phyloP scores from a whole-genome alignment of 1,284 basidiomycete genomes.

The Sanghuangporus baumii region DNA sequence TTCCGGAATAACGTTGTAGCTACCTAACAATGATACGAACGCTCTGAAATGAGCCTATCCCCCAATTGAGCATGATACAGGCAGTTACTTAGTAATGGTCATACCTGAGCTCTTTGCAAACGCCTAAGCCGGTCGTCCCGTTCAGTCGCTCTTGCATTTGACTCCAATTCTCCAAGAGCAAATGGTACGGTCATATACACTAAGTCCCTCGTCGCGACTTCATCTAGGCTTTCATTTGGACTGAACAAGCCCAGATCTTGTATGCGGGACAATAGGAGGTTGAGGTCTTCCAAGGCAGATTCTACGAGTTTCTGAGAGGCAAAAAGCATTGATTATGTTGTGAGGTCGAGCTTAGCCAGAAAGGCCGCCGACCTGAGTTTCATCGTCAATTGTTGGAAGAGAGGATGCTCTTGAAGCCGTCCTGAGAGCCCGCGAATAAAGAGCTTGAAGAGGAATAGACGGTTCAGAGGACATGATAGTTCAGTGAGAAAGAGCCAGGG shows the following conservation, averaged over 20 bases:
- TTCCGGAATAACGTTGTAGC: constrained; percentile 65
- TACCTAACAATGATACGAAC: constrained; percentile 57
- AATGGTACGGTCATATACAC: constrained; percentile 78
- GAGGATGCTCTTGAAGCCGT: constrained; percentile 38
- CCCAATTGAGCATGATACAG: constrained; percentile 19
- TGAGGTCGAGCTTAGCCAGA: not conserved
- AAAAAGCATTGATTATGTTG: not conserved
- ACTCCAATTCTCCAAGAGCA: constrained; percentile 67
- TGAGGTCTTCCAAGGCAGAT: constrained; percentile 48
- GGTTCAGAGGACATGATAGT: constrained; percentile 16
- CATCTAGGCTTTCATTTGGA: constrained; percentile 79
- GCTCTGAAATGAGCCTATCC: constrained; percentile 49
- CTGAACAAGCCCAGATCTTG: constrained; percentile 72
- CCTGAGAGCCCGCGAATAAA: constrained; percentile 40
- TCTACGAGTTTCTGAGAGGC: constrained; percentile 49
- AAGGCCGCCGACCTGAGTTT: constrained; percentile 39
- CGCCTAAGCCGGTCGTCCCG: constrained; percentile 52
- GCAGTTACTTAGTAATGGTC: constrained; percentile 24
- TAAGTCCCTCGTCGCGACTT: constrained; percentile 78
- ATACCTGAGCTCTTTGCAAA: constrained; percentile 57
- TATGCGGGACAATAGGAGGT: constrained; percentile 44
- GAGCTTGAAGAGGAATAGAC: constrained; percentile 28
- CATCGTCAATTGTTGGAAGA: constrained; percentile 42
- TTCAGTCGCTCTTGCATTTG: constrained; percentile 55
- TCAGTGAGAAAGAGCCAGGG: not conserved